These are phyloP conservation scores for Tuber borchii DNA, from an alignment of 495 filamentous ascomycete genomes.

Conservation along the genomic window DNA sequence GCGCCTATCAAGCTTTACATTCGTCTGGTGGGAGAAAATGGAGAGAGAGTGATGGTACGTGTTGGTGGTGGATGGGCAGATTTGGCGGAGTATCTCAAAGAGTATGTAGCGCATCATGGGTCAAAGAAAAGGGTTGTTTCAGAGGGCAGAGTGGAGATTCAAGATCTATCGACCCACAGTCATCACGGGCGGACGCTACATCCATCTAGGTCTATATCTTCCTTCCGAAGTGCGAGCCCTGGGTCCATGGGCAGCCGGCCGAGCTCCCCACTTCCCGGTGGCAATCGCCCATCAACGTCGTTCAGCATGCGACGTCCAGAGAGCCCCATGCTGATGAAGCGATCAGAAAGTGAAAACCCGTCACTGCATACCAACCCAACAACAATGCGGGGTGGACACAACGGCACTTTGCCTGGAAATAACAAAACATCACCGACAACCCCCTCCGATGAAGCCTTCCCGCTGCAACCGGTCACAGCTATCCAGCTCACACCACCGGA, in stretches of 20 bases:
- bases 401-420: conserved; percentile 21
- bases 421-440: conserved; percentile 18
- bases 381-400: conserved; percentile 37
- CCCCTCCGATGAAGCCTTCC: conserved; percentile 16
- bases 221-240: conserved; percentile 28
- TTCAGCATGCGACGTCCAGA: conserved; percentile 21
- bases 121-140: conserved; percentile 34
- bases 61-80: conserved; percentile 97
- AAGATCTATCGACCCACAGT: conserved; percentile 47
- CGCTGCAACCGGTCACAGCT: conserved; percentile 7
- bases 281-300: conserved; percentile 9
- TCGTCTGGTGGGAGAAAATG: conserved; percentile 76
- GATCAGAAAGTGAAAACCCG: conserved; percentile 18
- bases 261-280: conserved; percentile 19
- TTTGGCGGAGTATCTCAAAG: conserved; percentile 84
- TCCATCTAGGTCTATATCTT: conserved; percentile 26
- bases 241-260: conserved; percentile 29
- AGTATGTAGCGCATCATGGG: conserved; percentile 86
- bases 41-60: conserved; percentile 94
- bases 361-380: conserved; percentile 16
- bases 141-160: conserved; percentile 46
- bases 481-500: conserved; percentile 40
- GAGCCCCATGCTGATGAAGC: conserved; percentile 15
- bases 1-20: conserved; percentile 89
- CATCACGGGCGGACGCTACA: conserved; percentile 18